Evolutionary conservation across 2,329 filamentous ascomycete genomes (phyloP), one percentile per base, ranked within the genome.

Genomic region (Orbilia oligospora): DNA sequence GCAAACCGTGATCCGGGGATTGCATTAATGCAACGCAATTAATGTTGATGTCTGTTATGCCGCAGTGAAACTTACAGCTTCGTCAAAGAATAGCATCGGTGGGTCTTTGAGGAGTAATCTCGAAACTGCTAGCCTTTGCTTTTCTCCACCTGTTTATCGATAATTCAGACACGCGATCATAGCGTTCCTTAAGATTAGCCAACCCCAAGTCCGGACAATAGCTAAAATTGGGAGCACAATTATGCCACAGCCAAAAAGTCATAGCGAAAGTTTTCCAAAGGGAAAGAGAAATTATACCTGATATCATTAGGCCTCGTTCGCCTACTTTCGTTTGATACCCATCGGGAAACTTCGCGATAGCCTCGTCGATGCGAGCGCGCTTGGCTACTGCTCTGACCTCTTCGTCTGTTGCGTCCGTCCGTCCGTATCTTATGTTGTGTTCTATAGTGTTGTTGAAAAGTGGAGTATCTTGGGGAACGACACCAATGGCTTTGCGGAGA

Each of bases 391-490:
- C 90, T 12, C 90, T 84, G 6, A 99, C 91, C 72, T 91, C 87
- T 36, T 93, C 93, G 9, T 88, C 87, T 0, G 90, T 88, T 0
- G 95, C 94, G 56, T 90, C 89, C 80, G 98, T 89, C 81, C 92
- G 89, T 64, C 96, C 96, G 84, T 99, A 99, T 80, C 90, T 91
- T 82, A 99, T 97, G 84, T 99, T 99, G 84, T 97, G 93, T 83
- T 92, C 92, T 75, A 99, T 95, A 0, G 94, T 96, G 83, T 97
- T 94, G 84, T 99, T 99, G 87, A 99, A 99, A 0, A 99, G 87
- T 0, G 96, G 94, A 0, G 96, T 98, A 82, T 99, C 96, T 84
- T 99, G 97, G 0, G 96, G 96, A 0, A 99, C 96, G 16, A 99
- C 95, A 22, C 96, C 96, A 80, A 99, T 98, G 1, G 92, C 89